These are phyloP conservation scores for Globisporangium splendens DNA, from an alignment of 352 stramenopile species.

Conservation along the genomic window DNA sequence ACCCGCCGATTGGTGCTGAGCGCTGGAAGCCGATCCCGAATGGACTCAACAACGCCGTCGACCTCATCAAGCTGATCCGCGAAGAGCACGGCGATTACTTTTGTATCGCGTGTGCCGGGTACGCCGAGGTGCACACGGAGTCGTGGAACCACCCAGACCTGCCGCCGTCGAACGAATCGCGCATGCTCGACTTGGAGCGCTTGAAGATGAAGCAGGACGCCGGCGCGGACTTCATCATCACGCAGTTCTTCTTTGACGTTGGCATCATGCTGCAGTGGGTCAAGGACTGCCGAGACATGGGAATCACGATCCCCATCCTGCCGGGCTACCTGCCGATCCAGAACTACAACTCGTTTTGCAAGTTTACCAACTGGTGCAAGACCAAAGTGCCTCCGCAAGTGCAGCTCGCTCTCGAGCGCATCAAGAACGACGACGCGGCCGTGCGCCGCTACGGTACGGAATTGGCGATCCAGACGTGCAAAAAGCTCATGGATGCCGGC, in stretches of 20 bases:
- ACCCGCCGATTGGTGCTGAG: constrained; percentile 92
- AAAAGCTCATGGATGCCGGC: constrained; percentile 77
- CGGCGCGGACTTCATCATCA: constrained; percentile 98
- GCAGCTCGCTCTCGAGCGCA: constrained; percentile 57
- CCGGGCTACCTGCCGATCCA: constrained; percentile 90
- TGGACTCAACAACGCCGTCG: constrained; percentile 92
- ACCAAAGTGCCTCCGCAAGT: constrained; percentile 93
- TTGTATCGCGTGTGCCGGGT: constrained; percentile 95
- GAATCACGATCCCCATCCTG: constrained; percentile 95
- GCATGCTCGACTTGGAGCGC: constrained; percentile 91
- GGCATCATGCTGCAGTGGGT: constrained; percentile 96
- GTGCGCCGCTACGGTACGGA: constrained; percentile 94
- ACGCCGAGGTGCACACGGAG: constrained; percentile 93
- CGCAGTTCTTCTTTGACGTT: constrained; percentile 99
- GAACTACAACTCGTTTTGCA: constrained; percentile 96
- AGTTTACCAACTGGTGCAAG: constrained; percentile 98
- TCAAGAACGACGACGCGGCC: constrained; percentile 94
- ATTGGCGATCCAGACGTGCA: constrained; percentile 93
- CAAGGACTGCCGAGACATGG: constrained; percentile 86
- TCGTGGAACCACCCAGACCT: constrained; percentile 83
- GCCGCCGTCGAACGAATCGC: constrained; percentile 72
- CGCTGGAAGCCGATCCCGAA: constrained; percentile 80
- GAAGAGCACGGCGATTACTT: constrained; percentile 96
- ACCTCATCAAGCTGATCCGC: constrained; percentile 96
- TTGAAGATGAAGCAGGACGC: constrained; percentile 97